Conservation (phyloP, 1,139 yeast genomes). For the Groenewaldozyma auringiensis region DNA sequence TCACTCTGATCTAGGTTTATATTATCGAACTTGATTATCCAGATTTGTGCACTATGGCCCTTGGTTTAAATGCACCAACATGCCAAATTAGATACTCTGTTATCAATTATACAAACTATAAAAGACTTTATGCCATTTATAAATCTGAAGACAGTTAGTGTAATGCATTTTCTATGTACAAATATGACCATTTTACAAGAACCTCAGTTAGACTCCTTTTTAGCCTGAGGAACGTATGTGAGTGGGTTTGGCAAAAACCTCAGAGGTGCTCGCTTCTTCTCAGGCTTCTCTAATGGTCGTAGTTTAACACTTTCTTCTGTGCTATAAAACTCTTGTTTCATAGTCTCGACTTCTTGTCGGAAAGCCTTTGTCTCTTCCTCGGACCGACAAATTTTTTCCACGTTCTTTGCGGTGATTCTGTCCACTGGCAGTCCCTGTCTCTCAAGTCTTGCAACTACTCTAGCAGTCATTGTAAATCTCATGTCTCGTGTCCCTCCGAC, state of each 20-base stretch:
- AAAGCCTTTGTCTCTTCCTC: conserved; percentile 45
- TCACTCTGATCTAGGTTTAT: no score
- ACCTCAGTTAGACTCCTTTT: no score
- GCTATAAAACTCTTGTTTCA: conserved; percentile 51
- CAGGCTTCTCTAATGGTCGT: conserved; percentile 9
- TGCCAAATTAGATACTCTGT: no score
- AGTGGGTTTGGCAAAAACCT: conserved; percentile 21
- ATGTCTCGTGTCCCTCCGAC: conserved; percentile 75
- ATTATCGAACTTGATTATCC: no score
- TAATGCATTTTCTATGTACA: neutral
- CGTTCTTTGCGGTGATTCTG: conserved; percentile 50
- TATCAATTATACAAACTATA: no score
- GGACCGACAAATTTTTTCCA: conserved; percentile 43
- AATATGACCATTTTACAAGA: neutral
- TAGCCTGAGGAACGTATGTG: neutral
- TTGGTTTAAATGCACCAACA: no score
- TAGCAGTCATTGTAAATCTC: conserved; percentile 70
- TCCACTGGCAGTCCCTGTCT: conserved; percentile 58
- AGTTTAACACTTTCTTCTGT: conserved; percentile 18
- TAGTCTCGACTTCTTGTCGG: conserved; percentile 53
- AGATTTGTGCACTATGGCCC: no score
- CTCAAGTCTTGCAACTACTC: conserved; percentile 72
- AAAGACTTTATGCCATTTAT: no score
- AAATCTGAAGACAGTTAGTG: no score
- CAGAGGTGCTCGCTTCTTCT: conserved; percentile 15